Percentiles rank a stretch among this genome's conserved stretches.
phyloP scores from a whole-genome alignment of 2,329 filamentous ascomycete species.

The Xylaria sp. region DNA sequence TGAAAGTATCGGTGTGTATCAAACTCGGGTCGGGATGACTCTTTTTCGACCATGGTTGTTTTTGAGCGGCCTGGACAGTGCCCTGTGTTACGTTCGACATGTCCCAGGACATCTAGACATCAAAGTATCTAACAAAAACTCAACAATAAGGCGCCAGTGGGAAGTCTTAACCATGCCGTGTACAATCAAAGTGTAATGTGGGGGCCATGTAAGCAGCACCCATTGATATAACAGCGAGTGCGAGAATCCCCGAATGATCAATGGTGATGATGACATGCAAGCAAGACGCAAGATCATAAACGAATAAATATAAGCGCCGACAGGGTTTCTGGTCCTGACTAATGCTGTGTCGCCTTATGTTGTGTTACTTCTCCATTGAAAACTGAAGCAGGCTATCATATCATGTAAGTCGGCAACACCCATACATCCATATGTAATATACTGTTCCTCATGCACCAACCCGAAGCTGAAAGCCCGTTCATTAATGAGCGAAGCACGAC shows the following conservation, averaged over 20 bases:
- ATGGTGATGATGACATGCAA: neutral
- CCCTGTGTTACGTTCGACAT: neutral
- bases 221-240: neutral
- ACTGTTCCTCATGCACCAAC: neutral
- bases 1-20: neutral
- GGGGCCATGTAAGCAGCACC: neutral
- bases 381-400: neutral
- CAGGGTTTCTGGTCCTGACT: neutral
- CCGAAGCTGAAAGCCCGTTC: neutral
- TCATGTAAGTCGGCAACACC: neutral
- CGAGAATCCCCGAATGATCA: neutral
- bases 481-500: neutral
- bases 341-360: neutral
- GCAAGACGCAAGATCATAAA: neutral
- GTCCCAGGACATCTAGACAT: neutral
- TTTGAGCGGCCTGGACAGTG: neutral
- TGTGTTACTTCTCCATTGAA: neutral
- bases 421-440: neutral
- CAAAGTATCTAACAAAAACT: neutral
- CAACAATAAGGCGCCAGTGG: neutral
- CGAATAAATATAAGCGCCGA: neutral
- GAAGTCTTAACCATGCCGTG: neutral
- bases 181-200: neutral
- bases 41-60: neutral
- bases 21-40: neutral